These are phyloP conservation scores for Beauveria sp. DNA, from an alignment of 2,329 filamentous ascomycete species.

Conservation along the genomic window DNA sequence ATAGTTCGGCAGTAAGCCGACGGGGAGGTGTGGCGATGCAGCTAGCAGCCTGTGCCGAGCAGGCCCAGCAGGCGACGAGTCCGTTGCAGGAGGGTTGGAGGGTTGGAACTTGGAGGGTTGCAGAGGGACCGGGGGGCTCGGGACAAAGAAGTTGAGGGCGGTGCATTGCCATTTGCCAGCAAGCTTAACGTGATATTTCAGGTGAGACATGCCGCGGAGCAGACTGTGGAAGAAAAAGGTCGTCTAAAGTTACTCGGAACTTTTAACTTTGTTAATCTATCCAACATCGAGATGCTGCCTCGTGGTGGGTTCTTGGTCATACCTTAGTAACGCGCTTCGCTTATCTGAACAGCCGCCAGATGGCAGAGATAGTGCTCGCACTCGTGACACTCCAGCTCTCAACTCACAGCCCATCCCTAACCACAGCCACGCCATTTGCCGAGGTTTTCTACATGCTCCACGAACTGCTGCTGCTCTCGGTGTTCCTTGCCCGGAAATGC, in stretches of 20 bases:
- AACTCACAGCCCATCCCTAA: not conserved
- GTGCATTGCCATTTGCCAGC: not conserved
- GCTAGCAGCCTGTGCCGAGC: not conserved
- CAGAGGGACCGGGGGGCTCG: not conserved
- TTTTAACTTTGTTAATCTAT: no score
- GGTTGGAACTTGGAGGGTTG: not conserved
- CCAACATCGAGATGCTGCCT: no score
- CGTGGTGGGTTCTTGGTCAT: not conserved
- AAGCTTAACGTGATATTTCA: not conserved
- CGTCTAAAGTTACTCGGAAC: no score
- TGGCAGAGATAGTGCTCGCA: not conserved
- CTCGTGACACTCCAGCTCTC: not conserved
- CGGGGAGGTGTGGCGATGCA: not conserved
- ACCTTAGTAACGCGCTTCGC: not conserved
- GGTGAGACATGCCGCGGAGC: no score
- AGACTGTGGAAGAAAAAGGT: no score
- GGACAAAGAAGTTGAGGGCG: not conserved
- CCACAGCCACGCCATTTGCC: not conserved
- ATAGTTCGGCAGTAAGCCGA: slow-evolving; percentile 1
- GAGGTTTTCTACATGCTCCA: not conserved
- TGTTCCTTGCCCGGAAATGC: not conserved
- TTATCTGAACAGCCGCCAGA: not conserved
- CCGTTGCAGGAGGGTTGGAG: not conserved
- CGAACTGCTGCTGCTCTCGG: not conserved
- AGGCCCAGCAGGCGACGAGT: not conserved